These are phyloP conservation scores for Keithomyces neogunnii DNA, from an alignment of 2,329 filamentous ascomycete genomes.

Conservation along the genomic window DNA sequence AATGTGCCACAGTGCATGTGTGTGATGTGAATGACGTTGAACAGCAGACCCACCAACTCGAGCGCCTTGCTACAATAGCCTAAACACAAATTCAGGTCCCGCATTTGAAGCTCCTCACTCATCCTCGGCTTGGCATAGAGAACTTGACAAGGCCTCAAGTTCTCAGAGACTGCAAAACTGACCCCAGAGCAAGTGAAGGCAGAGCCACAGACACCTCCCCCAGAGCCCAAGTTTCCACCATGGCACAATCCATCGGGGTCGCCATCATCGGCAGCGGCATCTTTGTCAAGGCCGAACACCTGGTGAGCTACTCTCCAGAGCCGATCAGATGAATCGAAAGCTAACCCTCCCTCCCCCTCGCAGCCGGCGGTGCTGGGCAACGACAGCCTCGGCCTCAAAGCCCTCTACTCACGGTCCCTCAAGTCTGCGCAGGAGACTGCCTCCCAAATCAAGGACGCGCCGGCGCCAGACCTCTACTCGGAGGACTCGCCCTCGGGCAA, in stretches of 20 bases:
- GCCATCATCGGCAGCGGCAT: conserved; percentile 57
- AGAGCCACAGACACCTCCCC: no score
- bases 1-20: no score
- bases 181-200: background rate
- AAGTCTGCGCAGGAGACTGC: conserved; percentile 43
- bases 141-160: no score
- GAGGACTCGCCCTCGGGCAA: conserved; percentile 38
- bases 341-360: no score
- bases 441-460: conserved; percentile 23
- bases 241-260: conserved; percentile 31
- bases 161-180: no score
- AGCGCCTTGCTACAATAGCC: background rate
- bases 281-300: conserved; percentile 50
- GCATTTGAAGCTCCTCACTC: no score
- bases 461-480: conserved; percentile 44
- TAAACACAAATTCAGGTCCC: background rate
- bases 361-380: background rate
- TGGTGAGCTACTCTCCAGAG: conserved; percentile 27
- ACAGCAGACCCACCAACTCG: background rate
- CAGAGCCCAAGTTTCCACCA: background rate
- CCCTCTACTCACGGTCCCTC: conserved; percentile 57
- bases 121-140: no score
- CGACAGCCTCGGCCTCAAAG: conserved; percentile 46
- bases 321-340: no score
- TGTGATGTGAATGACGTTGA: background rate